Evolutionary conservation across 2,329 filamentous ascomycete genomes (phyloP).

Genomic region (Penicillium sclerotiorum): DNA sequence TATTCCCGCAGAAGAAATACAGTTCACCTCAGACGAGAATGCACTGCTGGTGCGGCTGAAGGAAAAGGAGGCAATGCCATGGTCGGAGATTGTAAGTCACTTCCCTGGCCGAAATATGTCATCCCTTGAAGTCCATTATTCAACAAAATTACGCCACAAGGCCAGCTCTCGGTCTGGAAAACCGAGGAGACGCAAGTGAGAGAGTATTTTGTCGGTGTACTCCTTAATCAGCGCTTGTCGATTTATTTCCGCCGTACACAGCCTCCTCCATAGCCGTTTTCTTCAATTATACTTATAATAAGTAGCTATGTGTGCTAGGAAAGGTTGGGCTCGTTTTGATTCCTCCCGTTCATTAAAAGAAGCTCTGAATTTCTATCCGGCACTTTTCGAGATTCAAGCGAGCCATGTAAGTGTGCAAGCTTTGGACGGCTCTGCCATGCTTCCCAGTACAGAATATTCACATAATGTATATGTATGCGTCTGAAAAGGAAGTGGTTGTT

Average conservation of each 20-base stretch:
- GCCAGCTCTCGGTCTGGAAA: slow-evolving; percentile 10
- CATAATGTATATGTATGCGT: no score
- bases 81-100: slow-evolving; percentile 16
- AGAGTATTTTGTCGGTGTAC: slow-evolving; percentile 3
- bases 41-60: slow-evolving; percentile 17
- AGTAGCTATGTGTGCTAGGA: slow-evolving; percentile 1
- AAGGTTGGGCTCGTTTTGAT: background rate
- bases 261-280: slow-evolving; percentile 7
- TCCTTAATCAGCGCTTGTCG: slow-evolving; percentile 5
- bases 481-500: no score
- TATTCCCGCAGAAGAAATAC: slow-evolving; percentile 5
- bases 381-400: background rate
- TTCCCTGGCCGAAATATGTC: slow-evolving; percentile 16
- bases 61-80: slow-evolving; percentile 20
- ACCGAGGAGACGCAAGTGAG: slow-evolving; percentile 6
- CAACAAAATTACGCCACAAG: slow-evolving; percentile 17
- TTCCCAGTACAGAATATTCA: background rate
- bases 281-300: slow-evolving; percentile 9
- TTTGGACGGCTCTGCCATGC: background rate
- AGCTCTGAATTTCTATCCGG: background rate
- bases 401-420: background rate
- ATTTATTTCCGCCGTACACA: slow-evolving; percentile 5
- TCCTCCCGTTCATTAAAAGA: background rate
- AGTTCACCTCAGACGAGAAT: slow-evolving; percentile 18
- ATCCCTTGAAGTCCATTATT: slow-evolving; percentile 21